phyloP scores from a whole-genome alignment of 768 basidiomycete genomes.

The Strobilomyces dryophilus region DNA sequence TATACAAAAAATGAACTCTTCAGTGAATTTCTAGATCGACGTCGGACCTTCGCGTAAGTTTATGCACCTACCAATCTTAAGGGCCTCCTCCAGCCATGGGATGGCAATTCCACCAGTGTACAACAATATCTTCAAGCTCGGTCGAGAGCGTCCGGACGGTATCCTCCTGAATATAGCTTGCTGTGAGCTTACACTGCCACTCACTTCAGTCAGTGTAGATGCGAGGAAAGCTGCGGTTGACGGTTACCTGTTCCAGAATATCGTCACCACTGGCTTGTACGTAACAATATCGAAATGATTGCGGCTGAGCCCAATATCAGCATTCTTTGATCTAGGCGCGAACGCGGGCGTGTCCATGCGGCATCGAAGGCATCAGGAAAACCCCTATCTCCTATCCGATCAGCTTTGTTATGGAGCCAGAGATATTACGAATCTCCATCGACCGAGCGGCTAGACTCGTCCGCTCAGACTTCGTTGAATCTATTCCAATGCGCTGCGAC shows the following conservation, averaged over 20 bases:
- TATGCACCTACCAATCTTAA: neutral
- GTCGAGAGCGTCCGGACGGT: constrained; percentile 30
- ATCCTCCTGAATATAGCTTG: constrained; percentile 44
- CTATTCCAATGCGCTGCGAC: constrained; percentile 47
- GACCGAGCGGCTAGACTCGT: constrained; percentile 24
- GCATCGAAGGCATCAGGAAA: constrained; percentile 55
- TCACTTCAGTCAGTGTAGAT: constrained; percentile 29
- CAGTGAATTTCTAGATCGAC: constrained; percentile 8
- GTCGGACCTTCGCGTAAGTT: too few relatives aligned
- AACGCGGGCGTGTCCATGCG: too few relatives aligned
- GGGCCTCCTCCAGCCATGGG: neutral
- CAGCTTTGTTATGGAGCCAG: constrained; percentile 51
- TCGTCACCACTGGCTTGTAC: constrained; percentile 37
- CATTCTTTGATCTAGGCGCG: constrained; percentile 46
- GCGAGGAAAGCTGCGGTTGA: constrained; percentile 38
- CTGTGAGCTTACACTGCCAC: constrained; percentile 26
- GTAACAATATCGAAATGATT: too few relatives aligned
- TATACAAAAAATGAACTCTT: neutral
- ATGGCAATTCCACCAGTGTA: constrained; percentile 14
- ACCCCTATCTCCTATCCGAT: constrained; percentile 47
- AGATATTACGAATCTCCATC: constrained; percentile 33
- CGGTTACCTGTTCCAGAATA: constrained; percentile 39
- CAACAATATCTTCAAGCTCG: constrained; percentile 30
- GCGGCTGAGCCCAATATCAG: constrained; percentile 25
- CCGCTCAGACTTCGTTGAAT: constrained; percentile 38